Base-by-base conservation (phyloP, 2,329 filamentous ascomycete genomes). In the Pseudogymnoascus sp. region DNA sequence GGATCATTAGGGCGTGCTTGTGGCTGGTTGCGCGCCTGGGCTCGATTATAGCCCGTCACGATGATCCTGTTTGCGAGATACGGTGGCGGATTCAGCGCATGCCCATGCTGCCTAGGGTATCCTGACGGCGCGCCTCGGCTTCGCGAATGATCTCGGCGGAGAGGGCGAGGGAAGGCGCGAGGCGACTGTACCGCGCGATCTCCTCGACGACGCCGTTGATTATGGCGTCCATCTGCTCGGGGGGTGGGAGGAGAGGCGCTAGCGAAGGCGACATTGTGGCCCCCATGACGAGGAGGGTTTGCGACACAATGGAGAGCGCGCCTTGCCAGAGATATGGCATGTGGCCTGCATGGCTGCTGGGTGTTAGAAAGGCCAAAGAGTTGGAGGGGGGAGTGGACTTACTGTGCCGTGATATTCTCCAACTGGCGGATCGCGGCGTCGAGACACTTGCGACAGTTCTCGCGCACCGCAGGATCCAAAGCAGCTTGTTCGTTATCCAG, bases 311-410 rank as follows among this genome's bases (percentile, higher is more conserved):
- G 21, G 88, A 92, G 38, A 94, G 80, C 7, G 90, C 89, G 15
- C 90, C 90, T 77, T 93, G 90, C 87, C 89, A 94, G 17, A 93
- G 81, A 74, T 93, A 94, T 10, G 90, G 90, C 77, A 94, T 87
- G 72, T 93, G 90, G 59, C 90, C 90, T 64, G 88, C 88, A 71
- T 92, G 90, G 75, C 85, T 88, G 70, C 68, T 70, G 70, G 62
- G 60, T 59, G 64, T 68, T 33, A 70, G 67, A 60, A 35, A 15
- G 38, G 27, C 17, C 55, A 21, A 8, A 29, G 12, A 27, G 7
- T 21, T 21, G 17, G 27, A 44, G 3, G 21, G 9, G 5, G 2
- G 38, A 33, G 17, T 12, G 8, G 63, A 81, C 85, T 79, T 80
- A 88, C 85, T 93, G 89, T 67, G 88, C 88, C 61, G 83, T 81